Evolutionary conservation across 2,329 filamentous ascomycete genomes (phyloP).

Genomic region (Fusarium duplospermum): DNA sequence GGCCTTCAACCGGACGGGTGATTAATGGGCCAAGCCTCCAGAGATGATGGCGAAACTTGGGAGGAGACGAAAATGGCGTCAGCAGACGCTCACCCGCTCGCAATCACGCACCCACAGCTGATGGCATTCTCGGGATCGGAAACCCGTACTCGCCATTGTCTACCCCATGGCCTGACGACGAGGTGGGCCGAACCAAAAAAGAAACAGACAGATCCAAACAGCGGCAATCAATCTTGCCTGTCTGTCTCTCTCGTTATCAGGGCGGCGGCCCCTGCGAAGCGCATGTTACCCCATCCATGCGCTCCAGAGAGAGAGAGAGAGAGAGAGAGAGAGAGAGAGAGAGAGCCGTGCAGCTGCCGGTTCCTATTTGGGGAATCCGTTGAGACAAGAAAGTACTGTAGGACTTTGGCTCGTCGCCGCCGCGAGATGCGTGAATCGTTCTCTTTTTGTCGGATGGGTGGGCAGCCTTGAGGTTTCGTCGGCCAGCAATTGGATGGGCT

Average conservation of each 20-base stretch:
- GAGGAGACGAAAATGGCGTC: slow-evolving; percentile 33
- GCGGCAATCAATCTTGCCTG: slow-evolving; percentile 9
- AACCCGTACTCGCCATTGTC: background rate
- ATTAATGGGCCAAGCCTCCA: background rate
- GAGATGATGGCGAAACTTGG: slow-evolving; percentile 37
- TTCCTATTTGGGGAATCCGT: slow-evolving; percentile 27
- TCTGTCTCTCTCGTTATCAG: background rate
- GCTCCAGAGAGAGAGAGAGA: no score
- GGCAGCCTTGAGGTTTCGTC: slow-evolving; percentile 3
- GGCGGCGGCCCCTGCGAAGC: background rate
- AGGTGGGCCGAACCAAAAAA: background rate
- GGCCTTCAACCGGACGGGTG: background rate
- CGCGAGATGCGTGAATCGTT: background rate
- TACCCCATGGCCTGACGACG: background rate
- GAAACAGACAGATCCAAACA: background rate
- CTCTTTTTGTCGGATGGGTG: slow-evolving; percentile 3
- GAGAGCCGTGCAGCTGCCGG: slow-evolving; percentile 7
- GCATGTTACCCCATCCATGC: slow-evolving; percentile 8
- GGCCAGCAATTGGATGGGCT: slow-evolving; percentile 5
- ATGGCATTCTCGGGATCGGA: slow-evolving; percentile 9
- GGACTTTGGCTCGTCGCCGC: background rate
- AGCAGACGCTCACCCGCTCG: slow-evolving; percentile 32
- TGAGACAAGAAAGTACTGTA: background rate
- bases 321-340: no score
- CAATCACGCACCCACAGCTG: slow-evolving; percentile 14